phyloP scores from a whole-genome alignment of 1,139 yeast genomes.

The Sugiyamaella castrensis region DNA sequence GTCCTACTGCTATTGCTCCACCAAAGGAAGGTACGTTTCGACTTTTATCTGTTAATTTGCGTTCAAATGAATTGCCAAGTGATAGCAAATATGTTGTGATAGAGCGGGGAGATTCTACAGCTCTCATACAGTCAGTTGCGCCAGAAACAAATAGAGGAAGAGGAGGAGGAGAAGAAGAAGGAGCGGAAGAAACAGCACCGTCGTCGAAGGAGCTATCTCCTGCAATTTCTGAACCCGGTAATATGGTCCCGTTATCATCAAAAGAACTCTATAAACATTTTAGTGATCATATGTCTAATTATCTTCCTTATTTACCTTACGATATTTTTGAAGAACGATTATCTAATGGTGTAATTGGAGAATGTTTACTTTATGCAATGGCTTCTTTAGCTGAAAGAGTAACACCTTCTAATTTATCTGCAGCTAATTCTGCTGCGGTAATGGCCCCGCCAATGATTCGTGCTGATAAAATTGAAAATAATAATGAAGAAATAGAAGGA shows the following conservation, averaged over 20 bases:
- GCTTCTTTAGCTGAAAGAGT: constrained; percentile 27
- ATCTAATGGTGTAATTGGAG: constrained; percentile 25
- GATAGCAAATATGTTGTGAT: constrained; percentile 11
- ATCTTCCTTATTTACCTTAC: constrained; percentile 27
- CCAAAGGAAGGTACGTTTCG: constrained; percentile 30
- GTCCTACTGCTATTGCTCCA: constrained; percentile 34
- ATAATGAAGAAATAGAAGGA: too few relatives aligned
- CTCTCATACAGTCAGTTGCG: neutral
- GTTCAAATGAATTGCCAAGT: constrained; percentile 14
- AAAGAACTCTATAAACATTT: constrained; percentile 9
- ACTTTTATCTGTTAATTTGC: constrained; percentile 29
- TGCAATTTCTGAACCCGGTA: constrained; percentile 16
- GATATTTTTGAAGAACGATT: constrained; percentile 26
- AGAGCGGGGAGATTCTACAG: constrained; percentile 1
- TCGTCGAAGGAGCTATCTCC: neutral
- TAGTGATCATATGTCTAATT: constrained; percentile 24
- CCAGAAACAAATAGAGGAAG: too few relatives aligned
- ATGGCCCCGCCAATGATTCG: too few relatives aligned
- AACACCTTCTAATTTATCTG: neutral
- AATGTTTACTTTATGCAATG: constrained; percentile 29
- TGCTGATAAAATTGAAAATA: too few relatives aligned
- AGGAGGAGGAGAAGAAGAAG: too few relatives aligned
- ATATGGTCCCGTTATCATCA: constrained; percentile 10
- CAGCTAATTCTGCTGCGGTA: neutral
- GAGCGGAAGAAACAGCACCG: too few relatives aligned